Evolutionary conservation across 345 rosid species (phyloP), one percentile per base, ranked within the genome.

Genomic region (Eucalyptus polyanthemos): DNA sequence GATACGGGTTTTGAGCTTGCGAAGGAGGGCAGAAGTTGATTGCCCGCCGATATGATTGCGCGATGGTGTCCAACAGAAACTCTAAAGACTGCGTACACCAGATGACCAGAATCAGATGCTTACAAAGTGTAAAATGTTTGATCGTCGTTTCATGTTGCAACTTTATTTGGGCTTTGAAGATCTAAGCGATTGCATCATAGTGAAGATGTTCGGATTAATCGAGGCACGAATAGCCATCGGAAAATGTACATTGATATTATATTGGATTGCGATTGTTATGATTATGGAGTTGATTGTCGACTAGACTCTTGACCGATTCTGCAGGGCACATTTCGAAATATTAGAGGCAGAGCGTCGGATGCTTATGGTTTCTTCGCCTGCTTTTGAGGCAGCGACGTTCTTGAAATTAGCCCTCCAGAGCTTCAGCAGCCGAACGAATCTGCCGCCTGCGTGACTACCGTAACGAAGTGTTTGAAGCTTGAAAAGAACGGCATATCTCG

Each of bases 1-100:
- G 87, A 89, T 27, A 88, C 91, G 24, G 90, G 50, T 4, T 11
- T 88, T 24, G 90, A 90, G 88, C 93, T 87, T 47, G 92, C 87
- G 14, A 49, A 88, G 92, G 90, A 3, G 91, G 25, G 45, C 9
- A 34, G 24, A 88, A 50, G 81, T 10, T 37, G 24, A 40, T 72
- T 3, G 45, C 81, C 25, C 44, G 19, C 45, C 14, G 4, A 17
- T 21, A 34, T 72, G 81, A 72, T 72, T 12, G 21, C 19, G 25
- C 25, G 25, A 34, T 7, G 27, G 45, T 19, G 25, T 19, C 3
- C 25, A 37, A 5, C 45, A 19, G 45, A 37, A 72, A 21, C 81
- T 37, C 45, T 5, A 19, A 37, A 37, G 81, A 37, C 81, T 21
- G 27, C 6, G 1, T 42, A 9, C 25, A 37, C 81, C 45, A 72